Evolutionary conservation across 345 rosid genomes (phyloP), one percentile per base, ranked within the genome.

Genomic region (Punica granatum): DNA sequence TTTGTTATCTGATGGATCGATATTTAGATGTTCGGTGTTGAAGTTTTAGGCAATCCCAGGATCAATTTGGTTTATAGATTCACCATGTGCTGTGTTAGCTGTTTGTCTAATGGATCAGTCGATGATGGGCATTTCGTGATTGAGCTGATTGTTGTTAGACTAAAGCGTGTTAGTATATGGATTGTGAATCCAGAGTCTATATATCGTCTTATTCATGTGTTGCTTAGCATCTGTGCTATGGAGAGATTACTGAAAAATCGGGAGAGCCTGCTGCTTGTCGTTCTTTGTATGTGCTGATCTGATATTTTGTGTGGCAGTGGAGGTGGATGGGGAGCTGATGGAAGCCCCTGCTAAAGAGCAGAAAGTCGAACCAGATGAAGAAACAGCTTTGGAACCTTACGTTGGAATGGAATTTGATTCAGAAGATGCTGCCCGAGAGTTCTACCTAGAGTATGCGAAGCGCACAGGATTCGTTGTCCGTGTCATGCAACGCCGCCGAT

Each of bases 381-480:
- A 67, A 46, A 80, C 77, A 72, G 69, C 77, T 66, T 25, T 68
- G 62, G 90, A 86, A 64, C 95, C 95, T 6, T 84, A 76, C 58
- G 86, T 89, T 32, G 96, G 96, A 16, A 85, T 89, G 96, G 90
- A 85, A 67, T 89, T 89, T 66, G 92, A 86, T 46, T 73, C 96
- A 14, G 96, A 89, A 81, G 92, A 86, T 63, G 88, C 66, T 73
- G 96, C 96, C 31, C 80, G 80, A 74, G 75, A 79, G 46, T 89
- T 85, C 64, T 89, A 89, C 41, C 65, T 65, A 5, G 89, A 83
- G 34, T 89, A 89, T 79, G 96, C 92, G 4, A 84, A 83, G 69
- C 74, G 69, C 63, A 46, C 81, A 43, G 96, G 96, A 68, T 89
- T 87, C 72, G 83, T 84, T 26, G 90, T 89, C 42, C 90, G 92